Evolutionary conservation across 768 basidiomycete genomes (phyloP), one percentile per base, ranked within the genome.

Genomic region (Suillus brevipes): DNA sequence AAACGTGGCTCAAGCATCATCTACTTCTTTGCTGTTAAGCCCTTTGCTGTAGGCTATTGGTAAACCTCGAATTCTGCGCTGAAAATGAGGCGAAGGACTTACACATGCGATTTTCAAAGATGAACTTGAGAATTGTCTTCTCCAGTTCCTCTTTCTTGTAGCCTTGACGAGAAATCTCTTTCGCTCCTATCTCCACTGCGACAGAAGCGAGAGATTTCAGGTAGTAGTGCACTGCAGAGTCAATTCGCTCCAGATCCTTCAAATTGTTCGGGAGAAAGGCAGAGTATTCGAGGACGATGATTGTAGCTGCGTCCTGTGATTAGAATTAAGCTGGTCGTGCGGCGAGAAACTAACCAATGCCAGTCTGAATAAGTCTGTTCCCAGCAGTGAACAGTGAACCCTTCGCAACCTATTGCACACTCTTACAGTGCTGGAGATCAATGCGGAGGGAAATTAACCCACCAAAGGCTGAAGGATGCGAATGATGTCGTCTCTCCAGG

Each of bases 171-270:
- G 47, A 13, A 23, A 49, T 49, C 12, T 23, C 47, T 23, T 23
- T 25, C 23, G 12, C 47, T 10, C 12, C 47, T 49, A 12, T 13
- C 47, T 49, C 47, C 23, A 23, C 47, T 13, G 12, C 23, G 23
- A 6, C 23, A 25, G 47, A n/a, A 2, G 12, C 23, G 4, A 23
- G n/a, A 5, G 47, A 49, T 6, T 49, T 23, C 23, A 25, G n/a
- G 47, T 49, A 49, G n/a, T 49, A 25, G 47, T 49, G 23, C n/a
- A 49, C 23, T 1, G n/a, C 47, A 49, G 47, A 49, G 12, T 23
- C 5, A n/a, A 49, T 6, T 0, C 2, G 12, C 13, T 14, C 6
- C n/a, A 23, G 12, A 2, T 25, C 1, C 2, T 12, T 13, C 10
- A 8, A 38, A 6, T 49, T 23, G 0, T 23, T 12, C 47, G 10